Conservation (phyloP, 1,284 basidiomycete species). For the Stygiomarasmius scandens region DNA sequence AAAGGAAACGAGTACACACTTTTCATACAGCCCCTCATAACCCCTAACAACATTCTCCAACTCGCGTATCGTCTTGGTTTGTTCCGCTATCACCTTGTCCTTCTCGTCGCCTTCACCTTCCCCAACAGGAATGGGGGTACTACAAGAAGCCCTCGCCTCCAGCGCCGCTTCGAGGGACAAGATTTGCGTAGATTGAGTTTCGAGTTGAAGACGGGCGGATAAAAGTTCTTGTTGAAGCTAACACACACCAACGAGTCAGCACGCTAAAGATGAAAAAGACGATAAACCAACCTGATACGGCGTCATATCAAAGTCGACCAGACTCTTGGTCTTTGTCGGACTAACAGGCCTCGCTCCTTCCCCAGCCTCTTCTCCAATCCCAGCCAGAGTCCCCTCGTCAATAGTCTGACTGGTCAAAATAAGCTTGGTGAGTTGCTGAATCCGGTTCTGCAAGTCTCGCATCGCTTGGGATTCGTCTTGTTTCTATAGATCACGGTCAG, state of each 20-base stretch:
- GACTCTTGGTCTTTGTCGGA: conserved; percentile 71
- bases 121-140: conserved; percentile 31
- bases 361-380: conserved; percentile 57
- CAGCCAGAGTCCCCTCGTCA: conserved; percentile 48
- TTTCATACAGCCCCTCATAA: conserved; percentile 51
- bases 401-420: conserved; percentile 86
- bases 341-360: conserved; percentile 49
- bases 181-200: conserved; percentile 80
- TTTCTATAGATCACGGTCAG: conserved; percentile 48
- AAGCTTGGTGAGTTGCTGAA: conserved; percentile 84
- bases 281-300: conserved; percentile 66
- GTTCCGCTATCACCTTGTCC: conserved; percentile 66
- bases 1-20: background rate
- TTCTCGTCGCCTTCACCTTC: conserved; percentile 62
- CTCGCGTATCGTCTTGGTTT: conserved; percentile 69
- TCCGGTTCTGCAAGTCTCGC: conserved; percentile 78
- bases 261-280: background rate
- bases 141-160: conserved; percentile 54
- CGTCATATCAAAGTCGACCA: conserved; percentile 80
- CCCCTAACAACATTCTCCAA: conserved; percentile 70
- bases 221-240: conserved; percentile 87
- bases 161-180: conserved; percentile 77
- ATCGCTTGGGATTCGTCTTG: conserved; percentile 78
- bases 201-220: conserved; percentile 69
- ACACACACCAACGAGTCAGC: background rate